phyloP scores from a whole-genome alignment of 2,329 filamentous ascomycete species.

The Drechmeria coniospora region DNA sequence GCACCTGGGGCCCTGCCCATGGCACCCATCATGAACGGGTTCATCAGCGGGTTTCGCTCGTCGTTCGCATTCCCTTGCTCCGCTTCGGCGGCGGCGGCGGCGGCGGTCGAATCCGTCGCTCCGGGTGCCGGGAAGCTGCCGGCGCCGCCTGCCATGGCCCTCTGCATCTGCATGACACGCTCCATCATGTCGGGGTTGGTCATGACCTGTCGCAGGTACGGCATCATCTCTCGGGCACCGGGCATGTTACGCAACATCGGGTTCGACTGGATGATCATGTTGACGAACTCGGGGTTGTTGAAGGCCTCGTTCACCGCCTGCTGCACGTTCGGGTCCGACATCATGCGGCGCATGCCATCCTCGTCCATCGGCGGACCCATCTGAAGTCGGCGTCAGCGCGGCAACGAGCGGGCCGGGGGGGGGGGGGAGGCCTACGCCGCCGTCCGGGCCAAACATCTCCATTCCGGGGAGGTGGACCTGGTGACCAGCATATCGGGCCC shows the following conservation, averaged over 20 bases:
- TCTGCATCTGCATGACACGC: constrained; percentile 69
- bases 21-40: constrained; percentile 15
- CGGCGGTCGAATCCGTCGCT: constrained; percentile 71
- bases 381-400: constrained; percentile 28
- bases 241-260: constrained; percentile 65
- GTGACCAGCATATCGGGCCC: constrained; percentile 85
- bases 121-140: constrained; percentile 77
- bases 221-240: constrained; percentile 69
- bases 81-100: constrained; percentile 13
- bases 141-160: constrained; percentile 44
- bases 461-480: constrained; percentile 67
- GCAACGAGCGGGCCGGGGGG: constrained; percentile 2
- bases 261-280: constrained; percentile 88
- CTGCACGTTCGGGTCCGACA: constrained; percentile 75
- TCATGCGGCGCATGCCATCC: constrained; percentile 69
- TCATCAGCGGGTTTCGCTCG: constrained; percentile 28
- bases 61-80: constrained; percentile 14
- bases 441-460: constrained; percentile 84
- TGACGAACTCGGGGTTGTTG: constrained; percentile 85
- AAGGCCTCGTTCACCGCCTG: constrained; percentile 88
- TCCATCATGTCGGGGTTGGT: constrained; percentile 76
- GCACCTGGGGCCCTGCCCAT: constrained; percentile 9
- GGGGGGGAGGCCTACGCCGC: constrained; percentile 52
- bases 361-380: constrained; percentile 79
- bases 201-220: constrained; percentile 82